A percentile compares a stretch with the other conserved stretches of the same genome.
Conservation (phyloP, 306 rosid genomes). For the Sicyos baderoa region DNA sequence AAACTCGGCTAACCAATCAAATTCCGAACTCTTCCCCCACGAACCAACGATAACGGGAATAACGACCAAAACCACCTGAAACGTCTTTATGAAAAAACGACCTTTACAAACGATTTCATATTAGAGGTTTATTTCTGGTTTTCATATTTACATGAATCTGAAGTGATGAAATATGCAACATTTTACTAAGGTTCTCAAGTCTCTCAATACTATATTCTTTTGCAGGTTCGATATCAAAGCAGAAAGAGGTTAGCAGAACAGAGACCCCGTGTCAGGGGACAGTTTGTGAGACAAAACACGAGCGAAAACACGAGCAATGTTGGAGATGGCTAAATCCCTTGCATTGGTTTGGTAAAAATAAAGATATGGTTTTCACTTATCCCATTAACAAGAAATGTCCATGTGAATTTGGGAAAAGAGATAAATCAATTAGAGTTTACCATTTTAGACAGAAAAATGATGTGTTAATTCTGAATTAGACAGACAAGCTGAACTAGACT, state of each 20-base stretch:
- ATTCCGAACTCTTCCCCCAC: no score
- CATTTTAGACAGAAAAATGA: constrained; percentile 16
- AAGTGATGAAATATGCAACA: no score
- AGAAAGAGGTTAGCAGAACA: constrained; percentile 67
- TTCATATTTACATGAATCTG: no score
- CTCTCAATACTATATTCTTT: constrained; percentile 16
- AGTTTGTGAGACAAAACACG: constrained; percentile 51
- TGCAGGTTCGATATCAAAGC: constrained; percentile 67
- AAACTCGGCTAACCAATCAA: no score
- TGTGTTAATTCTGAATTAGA: constrained; percentile 17
- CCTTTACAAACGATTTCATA: no score
- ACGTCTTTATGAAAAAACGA: no score
- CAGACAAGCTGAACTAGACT: constrained; percentile 16
- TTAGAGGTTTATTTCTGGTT: no score
- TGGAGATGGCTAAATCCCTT: constrained; percentile 42
- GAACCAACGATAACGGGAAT: no score
- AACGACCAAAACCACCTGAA: no score
- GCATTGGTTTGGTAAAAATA: constrained; percentile 8
- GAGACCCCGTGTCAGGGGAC: constrained; percentile 58
- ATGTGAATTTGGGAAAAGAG: constrained; percentile 14
- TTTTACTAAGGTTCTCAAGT: no score
- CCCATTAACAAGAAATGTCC: neutral
- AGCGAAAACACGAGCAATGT: constrained; percentile 40
- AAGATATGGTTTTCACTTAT: constrained; percentile 11
- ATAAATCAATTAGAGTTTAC: constrained; percentile 15